Base-by-base conservation (phyloP, 2,329 filamentous ascomycete species). In the Calonectria pseudoturangicola region DNA sequence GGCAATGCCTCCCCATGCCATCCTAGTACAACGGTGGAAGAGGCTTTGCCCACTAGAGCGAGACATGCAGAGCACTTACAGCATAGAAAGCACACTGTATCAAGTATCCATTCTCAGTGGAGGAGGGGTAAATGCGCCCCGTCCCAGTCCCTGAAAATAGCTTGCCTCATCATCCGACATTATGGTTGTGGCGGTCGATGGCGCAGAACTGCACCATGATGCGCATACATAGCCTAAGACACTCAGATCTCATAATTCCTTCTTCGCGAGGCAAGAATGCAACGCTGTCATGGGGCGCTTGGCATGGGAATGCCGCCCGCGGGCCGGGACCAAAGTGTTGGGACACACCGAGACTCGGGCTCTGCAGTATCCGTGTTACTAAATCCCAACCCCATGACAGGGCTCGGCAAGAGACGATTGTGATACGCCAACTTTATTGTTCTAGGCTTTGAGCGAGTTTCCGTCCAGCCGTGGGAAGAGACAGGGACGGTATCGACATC, bases 361-460 rank as follows among this genome's bases (percentile, higher is more conserved):
- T 36, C 54, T 47, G 70, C 48, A 58, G 56, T 25, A 56, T 68
- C 70, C 64, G 65, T 30, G 56, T 43, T 68, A 21, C 58, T 28
- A 68, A 64, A 56, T 50, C n/a, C 45, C 64, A 56, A 56, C 54
- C 56, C 51, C 28, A 60, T 68, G 39, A 39, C 56, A 48, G 63
- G 39, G 50, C 64, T 68, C 65, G 70, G 64, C 65, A 68, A 71
- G 64, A 48, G 63, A 15, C 41, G 41, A 45, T 28, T 63, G 39
- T 71, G 70, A 71, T 71, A 71, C 70, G 70, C 41, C 65, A 67
- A 68, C 43, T 64, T 50, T 47, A 51, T 58, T 47, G 70, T 79
- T 78, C 77, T 76, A 71, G 77, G 70, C 77, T 48, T 36, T 62
- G 75, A 75, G 76, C 68, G 71, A 73, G 72, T 65, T 74, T 39